These are phyloP conservation scores for Phytophthora citrophthora DNA, from an alignment of 352 stramenopile genomes.

Conservation along the genomic window DNA sequence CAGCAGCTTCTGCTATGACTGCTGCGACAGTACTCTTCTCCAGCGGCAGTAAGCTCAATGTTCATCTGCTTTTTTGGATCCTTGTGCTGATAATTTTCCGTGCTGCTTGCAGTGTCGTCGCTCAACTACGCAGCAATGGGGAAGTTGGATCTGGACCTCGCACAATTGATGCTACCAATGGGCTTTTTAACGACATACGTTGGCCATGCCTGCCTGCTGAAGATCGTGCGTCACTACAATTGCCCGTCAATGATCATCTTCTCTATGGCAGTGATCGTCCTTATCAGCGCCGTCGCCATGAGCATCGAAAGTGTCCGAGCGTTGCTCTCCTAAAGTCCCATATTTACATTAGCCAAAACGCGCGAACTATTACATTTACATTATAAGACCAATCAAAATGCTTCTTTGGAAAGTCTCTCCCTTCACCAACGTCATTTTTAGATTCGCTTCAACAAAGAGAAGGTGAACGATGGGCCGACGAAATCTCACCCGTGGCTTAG, in stretches of 20 bases:
- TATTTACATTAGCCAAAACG: too few relatives aligned
- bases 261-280: constrained; percentile 72
- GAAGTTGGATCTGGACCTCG: constrained; percentile 52
- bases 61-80: background rate
- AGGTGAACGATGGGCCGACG: constrained; percentile 3
- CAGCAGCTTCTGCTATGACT: constrained; percentile 89
- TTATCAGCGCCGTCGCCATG: constrained; percentile 72
- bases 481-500: constrained; percentile 11
- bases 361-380: too few relatives aligned
- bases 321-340: constrained; percentile 13
- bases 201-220: constrained; percentile 61
- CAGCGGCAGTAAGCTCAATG: constrained; percentile 53
- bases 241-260: constrained; percentile 76
- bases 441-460: constrained; percentile 25
- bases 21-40: constrained; percentile 80
- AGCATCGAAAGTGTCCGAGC: constrained; percentile 58
- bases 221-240: constrained; percentile 57
- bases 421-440: constrained; percentile 12
- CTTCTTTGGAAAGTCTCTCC: background rate
- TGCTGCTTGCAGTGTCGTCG: constrained; percentile 54
- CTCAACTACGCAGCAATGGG: constrained; percentile 69
- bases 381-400: too few relatives aligned
- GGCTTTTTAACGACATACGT: constrained; percentile 65
- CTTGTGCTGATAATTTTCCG: constrained; percentile 12
- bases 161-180: constrained; percentile 59